phyloP scores from a whole-genome alignment of 371 early-diverging fungal genomes.

The Mucor plumbeus region DNA sequence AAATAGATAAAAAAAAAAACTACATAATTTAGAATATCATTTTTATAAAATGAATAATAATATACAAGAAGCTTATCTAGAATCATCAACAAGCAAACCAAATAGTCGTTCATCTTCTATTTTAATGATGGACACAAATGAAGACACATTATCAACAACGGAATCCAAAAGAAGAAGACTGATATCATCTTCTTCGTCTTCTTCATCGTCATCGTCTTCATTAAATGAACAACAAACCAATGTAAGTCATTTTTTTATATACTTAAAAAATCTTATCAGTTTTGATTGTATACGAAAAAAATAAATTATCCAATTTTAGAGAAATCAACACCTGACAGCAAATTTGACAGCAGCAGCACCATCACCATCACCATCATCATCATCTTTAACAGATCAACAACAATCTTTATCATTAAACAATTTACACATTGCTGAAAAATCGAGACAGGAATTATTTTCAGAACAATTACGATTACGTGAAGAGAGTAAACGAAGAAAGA shows the following conservation, averaged over 20 bases:
- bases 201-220: background rate
- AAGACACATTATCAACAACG: background rate
- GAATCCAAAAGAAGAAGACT: constrained; percentile 19
- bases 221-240: background rate
- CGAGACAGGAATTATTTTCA: constrained; percentile 3
- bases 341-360: background rate
- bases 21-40: background rate
- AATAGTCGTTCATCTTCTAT: constrained; percentile 19
- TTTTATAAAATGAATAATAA: background rate
- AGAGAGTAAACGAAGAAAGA: constrained; percentile 4
- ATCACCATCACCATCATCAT: background rate
- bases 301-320: constrained; percentile 5
- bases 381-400: constrained; percentile 5
- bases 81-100: constrained; percentile 11
- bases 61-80: background rate
- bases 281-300: background rate
- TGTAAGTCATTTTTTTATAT: background rate
- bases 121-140: background rate
- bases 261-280: background rate
- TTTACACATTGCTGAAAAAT: constrained; percentile 17
- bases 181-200: constrained; percentile 12
- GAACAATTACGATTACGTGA: constrained; percentile 18
- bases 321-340: background rate
- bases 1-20: background rate
- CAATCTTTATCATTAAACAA: constrained; percentile 9